A percentile compares a stretch with the other conserved stretches of the same genome.
Evolutionary conservation across 306 rosid genomes (phyloP).

Genomic region (Pachyrhizus erosus): DNA sequence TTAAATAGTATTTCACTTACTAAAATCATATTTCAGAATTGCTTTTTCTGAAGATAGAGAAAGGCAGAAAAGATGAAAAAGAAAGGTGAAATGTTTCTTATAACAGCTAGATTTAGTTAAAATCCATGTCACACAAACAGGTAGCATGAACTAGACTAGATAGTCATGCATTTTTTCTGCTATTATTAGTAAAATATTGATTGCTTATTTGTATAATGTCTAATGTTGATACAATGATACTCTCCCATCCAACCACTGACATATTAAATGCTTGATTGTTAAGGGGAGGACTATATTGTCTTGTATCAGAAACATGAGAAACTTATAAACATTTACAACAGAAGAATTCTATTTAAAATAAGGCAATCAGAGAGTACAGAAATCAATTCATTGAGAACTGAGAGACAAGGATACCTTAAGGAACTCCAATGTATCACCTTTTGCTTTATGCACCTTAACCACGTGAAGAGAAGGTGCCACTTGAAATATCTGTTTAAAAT

Average conservation of each 20-base stretch:
- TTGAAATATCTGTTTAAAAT: slow-evolving; percentile 72
- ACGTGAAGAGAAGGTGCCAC: slow-evolving; percentile 90
- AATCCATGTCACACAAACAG: not conserved
- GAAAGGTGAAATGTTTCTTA: not conserved
- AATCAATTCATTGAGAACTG: not conserved
- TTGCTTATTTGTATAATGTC: not conserved
- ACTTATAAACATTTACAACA: not conserved
- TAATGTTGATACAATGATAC: not conserved
- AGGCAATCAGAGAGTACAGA: slow-evolving; percentile 3
- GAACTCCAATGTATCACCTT: slow-evolving; percentile 91
- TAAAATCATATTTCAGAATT: not conserved
- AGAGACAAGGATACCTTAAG: slow-evolving; percentile 62
- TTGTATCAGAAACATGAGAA: not conserved
- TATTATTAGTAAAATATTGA: not conserved
- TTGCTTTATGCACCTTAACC: slow-evolving; percentile 90
- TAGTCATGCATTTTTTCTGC: not conserved
- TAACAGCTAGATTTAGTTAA: not conserved
- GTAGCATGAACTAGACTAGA: not conserved
- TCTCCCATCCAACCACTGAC: not conserved
- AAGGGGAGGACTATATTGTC: not conserved
- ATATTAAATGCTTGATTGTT: not conserved
- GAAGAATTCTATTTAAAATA: not conserved
- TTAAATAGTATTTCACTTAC: not conserved
- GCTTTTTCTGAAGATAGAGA: not conserved
- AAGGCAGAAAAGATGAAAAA: not conserved